Percentiles rank a stretch among this genome's conserved stretches.
Evolutionary conservation across 805 yeast genomes (phyloP).

Genomic region (Pichia sporocuriosa): DNA sequence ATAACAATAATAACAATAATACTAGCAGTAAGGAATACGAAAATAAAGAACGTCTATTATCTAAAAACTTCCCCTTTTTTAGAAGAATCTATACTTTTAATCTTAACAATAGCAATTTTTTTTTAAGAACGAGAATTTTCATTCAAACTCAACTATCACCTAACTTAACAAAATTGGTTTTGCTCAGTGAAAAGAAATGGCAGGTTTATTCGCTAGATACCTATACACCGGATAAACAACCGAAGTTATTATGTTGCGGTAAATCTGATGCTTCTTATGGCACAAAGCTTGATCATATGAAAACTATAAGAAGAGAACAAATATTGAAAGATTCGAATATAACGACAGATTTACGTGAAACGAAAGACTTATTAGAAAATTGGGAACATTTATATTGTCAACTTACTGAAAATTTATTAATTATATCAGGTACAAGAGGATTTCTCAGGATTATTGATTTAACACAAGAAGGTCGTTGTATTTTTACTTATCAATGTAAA

Average conservation of each 20-base stretch:
- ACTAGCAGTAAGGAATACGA: neutral
- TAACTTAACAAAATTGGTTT: slow-evolving; percentile 56
- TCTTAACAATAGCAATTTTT: slow-evolving; percentile 43
- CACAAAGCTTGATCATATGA: slow-evolving; percentile 34
- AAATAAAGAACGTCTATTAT: slow-evolving; percentile 57
- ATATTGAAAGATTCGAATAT: slow-evolving; percentile 26
- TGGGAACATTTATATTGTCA: slow-evolving; percentile 61
- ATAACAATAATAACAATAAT: too few species aligned
- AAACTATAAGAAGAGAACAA: slow-evolving; percentile 16
- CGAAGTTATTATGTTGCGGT: slow-evolving; percentile 61
- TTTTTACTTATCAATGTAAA: slow-evolving; percentile 61
- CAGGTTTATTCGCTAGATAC: slow-evolving; percentile 55
- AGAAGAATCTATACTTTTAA: slow-evolving; percentile 51
- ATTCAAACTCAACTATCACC: slow-evolving; percentile 57
- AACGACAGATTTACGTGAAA: slow-evolving; percentile 21
- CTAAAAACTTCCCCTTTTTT: slow-evolving; percentile 78
- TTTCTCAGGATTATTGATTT: slow-evolving; percentile 60
- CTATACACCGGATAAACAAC: slow-evolving; percentile 39
- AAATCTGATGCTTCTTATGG: slow-evolving; percentile 66
- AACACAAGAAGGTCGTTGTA: slow-evolving; percentile 47
- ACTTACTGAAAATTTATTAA: slow-evolving; percentile 51
- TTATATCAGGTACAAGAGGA: slow-evolving; percentile 70
- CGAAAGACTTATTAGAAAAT: slow-evolving; percentile 31
- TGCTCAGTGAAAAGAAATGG: slow-evolving; percentile 66
- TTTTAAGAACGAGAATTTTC: slow-evolving; percentile 41